Evolutionary conservation across 2,329 filamentous ascomycete genomes (phyloP), one percentile per base, ranked within the genome.

Genomic region (Pseudogymnoascus sp.): DNA sequence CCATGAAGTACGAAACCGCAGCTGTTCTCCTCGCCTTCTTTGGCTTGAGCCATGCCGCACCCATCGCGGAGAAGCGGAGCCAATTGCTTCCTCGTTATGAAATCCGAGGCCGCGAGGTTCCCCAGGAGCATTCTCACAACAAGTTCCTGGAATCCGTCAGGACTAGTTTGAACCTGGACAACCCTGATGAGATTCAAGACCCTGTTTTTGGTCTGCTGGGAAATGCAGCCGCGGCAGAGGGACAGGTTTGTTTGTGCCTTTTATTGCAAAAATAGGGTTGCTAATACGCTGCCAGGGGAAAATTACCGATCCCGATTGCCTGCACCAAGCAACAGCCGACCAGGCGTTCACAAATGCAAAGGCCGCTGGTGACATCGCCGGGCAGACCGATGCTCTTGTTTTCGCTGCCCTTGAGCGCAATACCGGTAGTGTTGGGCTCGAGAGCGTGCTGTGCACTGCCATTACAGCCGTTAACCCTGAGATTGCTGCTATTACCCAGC

Each of bases 271-370:
- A 9, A 26, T 45, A 1, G 7, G 6, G 21, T 45, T 45, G 21
- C 39, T 45, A 45, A 45, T 13, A 26, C 39, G 8, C 3, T n/a
- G 39, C 8, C 71, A 74, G 57, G 78, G 78, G 57, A 69, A 70
- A 41, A 78, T 80, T 63, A 71, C 71, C 28, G 76, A 84, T 67
- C 70, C 78, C 61, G 79, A 83, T 71, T 84, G 82, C 67, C 77
- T 84, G 52, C 81, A 84, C 69, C 80, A 82, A 74, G 76, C 74
- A 57, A 75, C 75, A 13, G 82, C 82, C 48, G 81, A 84, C 71
- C 79, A 79, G 69, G 82, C 82, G 58, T 83, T 84, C 70, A 82
- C 79, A 67, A 83, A 83, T 65, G 79, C 81, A 39, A 83, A 83
- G 68, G 79, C 74, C 0, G 76, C 76, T 56, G 75, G 74, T 30